Evolutionary conservation across 345 rosid species (phyloP).

Genomic region (Gossypium herbaceum): DNA sequence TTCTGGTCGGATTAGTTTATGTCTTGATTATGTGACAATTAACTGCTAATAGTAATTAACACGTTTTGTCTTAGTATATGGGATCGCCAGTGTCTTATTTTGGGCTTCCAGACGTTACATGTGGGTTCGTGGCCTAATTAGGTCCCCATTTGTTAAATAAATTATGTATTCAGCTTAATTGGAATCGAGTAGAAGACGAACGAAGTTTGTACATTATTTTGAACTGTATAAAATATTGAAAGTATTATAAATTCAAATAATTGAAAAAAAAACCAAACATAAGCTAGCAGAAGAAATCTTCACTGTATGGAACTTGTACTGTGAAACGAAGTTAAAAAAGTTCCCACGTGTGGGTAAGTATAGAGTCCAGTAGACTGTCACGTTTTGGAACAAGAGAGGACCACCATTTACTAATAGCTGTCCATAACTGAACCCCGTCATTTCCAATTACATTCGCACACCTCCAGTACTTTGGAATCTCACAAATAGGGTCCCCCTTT

Average conservation of each 20-base stretch:
- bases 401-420: slow-evolving; percentile 4
- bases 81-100: background rate
- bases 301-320: background rate
- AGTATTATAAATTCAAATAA: background rate
- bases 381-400: background rate
- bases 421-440: background rate
- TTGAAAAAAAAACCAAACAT: background rate
- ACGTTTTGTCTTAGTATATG: too few species aligned
- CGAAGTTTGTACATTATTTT: background rate
- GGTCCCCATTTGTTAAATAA: background rate
- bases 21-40: background rate
- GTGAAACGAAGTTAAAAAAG: background rate
- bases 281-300: too few species aligned
- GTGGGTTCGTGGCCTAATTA: background rate
- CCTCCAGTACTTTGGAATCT: background rate
- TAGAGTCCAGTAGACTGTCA: background rate
- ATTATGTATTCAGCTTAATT: too few species aligned
- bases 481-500: background rate
- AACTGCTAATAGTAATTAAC: background rate
- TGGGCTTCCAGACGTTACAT: background rate
- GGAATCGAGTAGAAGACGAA: too few species aligned
- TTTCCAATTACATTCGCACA: background rate
- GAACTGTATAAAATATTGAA: too few species aligned
- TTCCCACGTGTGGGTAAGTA: background rate
- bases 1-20: too few species aligned